These are phyloP conservation scores for Tetradesmus lagerheimii DNA, from an alignment of 139 green algal genomes.

Conservation along the genomic window DNA sequence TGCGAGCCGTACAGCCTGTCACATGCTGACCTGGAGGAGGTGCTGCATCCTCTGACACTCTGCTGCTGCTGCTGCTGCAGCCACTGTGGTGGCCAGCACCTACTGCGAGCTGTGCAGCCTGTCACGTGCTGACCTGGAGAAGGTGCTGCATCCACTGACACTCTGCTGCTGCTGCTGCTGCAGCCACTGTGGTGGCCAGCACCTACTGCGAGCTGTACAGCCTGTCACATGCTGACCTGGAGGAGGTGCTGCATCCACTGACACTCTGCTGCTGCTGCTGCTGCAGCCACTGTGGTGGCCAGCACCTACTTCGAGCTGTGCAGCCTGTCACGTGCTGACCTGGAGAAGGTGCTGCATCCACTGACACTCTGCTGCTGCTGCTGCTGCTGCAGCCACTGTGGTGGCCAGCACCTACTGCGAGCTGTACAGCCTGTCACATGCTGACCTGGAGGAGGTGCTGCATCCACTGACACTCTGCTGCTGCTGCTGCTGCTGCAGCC, in stretches of 20 bases:
- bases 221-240: constrained; percentile 52
- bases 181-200: constrained; percentile 51
- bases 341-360: constrained; percentile 28
- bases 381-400: too few relatives aligned
- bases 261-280: neutral
- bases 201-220: constrained; percentile 63
- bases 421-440: constrained; percentile 60
- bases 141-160: neutral
- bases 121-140: too few relatives aligned
- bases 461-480: constrained; percentile 1
- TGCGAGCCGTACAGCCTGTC: too few relatives aligned
- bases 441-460: constrained; percentile 65
- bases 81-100: too few relatives aligned
- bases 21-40: too few relatives aligned
- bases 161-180: too few relatives aligned
- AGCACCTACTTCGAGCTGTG: constrained; percentile 61
- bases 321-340: constrained; percentile 49
- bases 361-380: neutral
- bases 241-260: neutral
- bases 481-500: neutral
- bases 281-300: too few relatives aligned
- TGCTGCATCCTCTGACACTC: too few relatives aligned
- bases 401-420: constrained; percentile 61
- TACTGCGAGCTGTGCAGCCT: too few relatives aligned
- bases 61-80: too few relatives aligned